Evolutionary conservation across 257 asterid genomes (phyloP).

Genomic region (Capsicum baccatum): DNA sequence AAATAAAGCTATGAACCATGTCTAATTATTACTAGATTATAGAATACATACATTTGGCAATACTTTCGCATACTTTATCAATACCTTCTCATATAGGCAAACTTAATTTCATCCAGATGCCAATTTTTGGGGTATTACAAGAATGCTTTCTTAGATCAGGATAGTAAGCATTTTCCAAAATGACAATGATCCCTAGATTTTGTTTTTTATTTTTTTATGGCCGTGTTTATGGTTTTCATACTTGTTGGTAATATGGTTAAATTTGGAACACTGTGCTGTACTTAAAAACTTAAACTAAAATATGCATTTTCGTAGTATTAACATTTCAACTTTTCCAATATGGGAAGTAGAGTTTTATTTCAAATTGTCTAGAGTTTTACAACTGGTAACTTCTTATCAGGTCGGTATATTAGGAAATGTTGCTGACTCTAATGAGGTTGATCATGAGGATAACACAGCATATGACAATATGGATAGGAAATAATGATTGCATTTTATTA

Average conservation of each 20-base stretch:
- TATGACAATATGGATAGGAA: constrained; percentile 56
- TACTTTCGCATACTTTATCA: too few relatives aligned
- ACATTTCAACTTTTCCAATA: neutral
- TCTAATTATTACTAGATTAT: too few relatives aligned
- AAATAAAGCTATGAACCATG: too few relatives aligned
- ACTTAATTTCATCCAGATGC: too few relatives aligned
- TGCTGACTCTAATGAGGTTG: constrained; percentile 66
- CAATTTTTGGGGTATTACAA: neutral
- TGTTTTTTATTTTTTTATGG: neutral
- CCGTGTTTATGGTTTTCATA: neutral
- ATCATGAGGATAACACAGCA: constrained; percentile 50
- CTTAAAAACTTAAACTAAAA: too few relatives aligned
- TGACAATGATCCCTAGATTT: neutral
- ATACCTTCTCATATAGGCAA: too few relatives aligned
- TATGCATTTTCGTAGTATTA: too few relatives aligned
- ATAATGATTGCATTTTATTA: constrained; percentile 98
- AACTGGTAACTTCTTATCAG: constrained; percentile 45
- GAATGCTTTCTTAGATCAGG: neutral
- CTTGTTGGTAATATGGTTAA: neutral
- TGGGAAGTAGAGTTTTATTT: neutral
- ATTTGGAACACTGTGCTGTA: neutral
- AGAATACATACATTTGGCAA: too few relatives aligned
- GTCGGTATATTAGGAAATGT: constrained; percentile 95
- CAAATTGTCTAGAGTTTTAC: constrained; percentile 20
- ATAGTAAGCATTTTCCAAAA: neutral